Evolutionary conservation across 441 rosid species (phyloP).

Genomic region (Adansonia gregorii): DNA sequence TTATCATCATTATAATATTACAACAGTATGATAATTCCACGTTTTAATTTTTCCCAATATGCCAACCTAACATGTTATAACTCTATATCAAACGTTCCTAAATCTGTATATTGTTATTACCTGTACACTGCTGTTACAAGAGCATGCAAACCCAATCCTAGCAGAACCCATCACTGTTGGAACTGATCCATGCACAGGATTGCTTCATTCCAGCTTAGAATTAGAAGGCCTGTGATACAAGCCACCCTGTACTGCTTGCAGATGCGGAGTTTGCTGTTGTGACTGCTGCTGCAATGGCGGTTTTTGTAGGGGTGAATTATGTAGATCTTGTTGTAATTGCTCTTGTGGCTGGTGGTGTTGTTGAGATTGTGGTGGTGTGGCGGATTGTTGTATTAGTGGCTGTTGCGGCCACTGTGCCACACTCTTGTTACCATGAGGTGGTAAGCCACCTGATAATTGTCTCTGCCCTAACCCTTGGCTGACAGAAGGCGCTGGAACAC

Average conservation of each 20-base stretch:
- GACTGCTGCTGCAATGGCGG: slow-evolving; percentile 50
- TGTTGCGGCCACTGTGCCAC: slow-evolving; percentile 61
- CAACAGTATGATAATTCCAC: not conserved
- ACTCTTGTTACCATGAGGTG: slow-evolving; percentile 48
- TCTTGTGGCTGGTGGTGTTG: slow-evolving; percentile 59
- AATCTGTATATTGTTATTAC: slow-evolving; percentile 39
- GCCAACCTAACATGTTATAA: slow-evolving; percentile 15
- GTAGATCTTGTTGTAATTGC: slow-evolving; percentile 59
- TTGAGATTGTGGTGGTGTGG: slow-evolving; percentile 48
- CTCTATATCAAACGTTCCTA: not conserved
- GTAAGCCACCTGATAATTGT: slow-evolving; percentile 61
- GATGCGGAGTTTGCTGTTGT: slow-evolving; percentile 53
- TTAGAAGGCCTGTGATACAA: slow-evolving; percentile 62
- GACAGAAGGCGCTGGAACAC: slow-evolving; percentile 53
- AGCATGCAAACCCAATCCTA: slow-evolving; percentile 58
- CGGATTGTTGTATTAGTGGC: slow-evolving; percentile 48
- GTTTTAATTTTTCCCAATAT: slow-evolving; percentile 14
- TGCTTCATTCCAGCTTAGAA: slow-evolving; percentile 67
- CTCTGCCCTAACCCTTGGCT: slow-evolving; percentile 65
- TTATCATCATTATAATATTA: slow-evolving; percentile 1
- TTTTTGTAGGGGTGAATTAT: slow-evolving; percentile 52
- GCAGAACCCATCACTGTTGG: slow-evolving; percentile 52
- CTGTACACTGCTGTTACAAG: slow-evolving; percentile 79
- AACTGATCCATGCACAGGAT: slow-evolving; percentile 49
- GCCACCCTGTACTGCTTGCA: slow-evolving; percentile 64